A percentile compares a stretch with the other conserved stretches of the same genome.
Evolutionary conservation across 2,329 filamentous ascomycete species (phyloP).

Genomic region (Penicillium paneum): DNA sequence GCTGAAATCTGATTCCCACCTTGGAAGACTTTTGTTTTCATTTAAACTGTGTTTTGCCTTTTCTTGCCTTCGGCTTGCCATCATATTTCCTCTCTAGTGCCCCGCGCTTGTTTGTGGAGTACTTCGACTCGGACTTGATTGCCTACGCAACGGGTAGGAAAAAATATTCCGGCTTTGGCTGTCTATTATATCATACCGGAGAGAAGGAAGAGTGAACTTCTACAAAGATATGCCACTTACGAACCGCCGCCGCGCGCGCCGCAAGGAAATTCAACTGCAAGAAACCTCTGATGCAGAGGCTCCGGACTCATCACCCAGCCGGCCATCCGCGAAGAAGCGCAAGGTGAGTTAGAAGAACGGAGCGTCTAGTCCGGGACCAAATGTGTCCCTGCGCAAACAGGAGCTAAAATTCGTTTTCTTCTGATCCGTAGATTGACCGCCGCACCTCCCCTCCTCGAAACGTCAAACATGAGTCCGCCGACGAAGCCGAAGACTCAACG

Average conservation of each 20-base stretch:
- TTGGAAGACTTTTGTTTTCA: constrained; percentile 16
- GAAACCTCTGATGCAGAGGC: constrained; percentile 46
- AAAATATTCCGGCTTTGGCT: neutral
- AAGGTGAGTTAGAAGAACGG: constrained; percentile 37
- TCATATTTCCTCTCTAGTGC: constrained; percentile 8
- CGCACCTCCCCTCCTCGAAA: constrained; percentile 32
- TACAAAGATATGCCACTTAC: constrained; percentile 39
- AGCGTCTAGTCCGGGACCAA: constrained; percentile 8
- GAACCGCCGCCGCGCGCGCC: constrained; percentile 45
- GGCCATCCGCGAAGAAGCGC: constrained; percentile 48
- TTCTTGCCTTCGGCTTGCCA: constrained; percentile 15
- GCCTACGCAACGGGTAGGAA: constrained; percentile 5
- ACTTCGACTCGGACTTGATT: constrained; percentile 7
- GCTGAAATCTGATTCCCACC: constrained; percentile 24
- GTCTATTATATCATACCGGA: constrained; percentile 3
- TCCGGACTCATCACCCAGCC: constrained; percentile 48
- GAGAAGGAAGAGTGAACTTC: neutral
- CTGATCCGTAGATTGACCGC: constrained; percentile 33
- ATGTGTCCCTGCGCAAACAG: constrained; percentile 2
- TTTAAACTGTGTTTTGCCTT: neutral
- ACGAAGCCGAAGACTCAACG: constrained; percentile 42
- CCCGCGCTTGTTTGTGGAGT: constrained; percentile 14
- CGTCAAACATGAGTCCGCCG: constrained; percentile 40
- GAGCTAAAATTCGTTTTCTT: constrained; percentile 10
- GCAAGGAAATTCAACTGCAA: constrained; percentile 45